A percentile compares a stretch with the other conserved stretches of the same genome.
Conservation (phyloP, 768 basidiomycete species). For the Grammothele lineata region DNA sequence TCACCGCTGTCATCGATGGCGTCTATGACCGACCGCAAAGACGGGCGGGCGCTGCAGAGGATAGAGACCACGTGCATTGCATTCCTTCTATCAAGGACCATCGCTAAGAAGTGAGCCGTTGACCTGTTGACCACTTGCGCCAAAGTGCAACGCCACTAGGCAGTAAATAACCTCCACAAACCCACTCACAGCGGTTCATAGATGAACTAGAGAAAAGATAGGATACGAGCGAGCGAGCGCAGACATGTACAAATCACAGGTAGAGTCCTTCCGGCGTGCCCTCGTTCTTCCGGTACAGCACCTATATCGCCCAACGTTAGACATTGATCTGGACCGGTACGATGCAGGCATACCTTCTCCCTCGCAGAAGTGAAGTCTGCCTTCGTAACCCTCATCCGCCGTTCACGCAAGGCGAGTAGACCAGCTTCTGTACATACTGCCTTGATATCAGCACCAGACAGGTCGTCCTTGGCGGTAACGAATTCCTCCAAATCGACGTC, state of each 20-base stretch:
- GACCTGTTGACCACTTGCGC: too few species aligned
- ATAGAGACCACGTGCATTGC: too few species aligned
- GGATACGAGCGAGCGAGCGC: constrained; percentile 10
- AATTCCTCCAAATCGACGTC: constrained; percentile 97
- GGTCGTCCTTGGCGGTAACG: constrained; percentile 91
- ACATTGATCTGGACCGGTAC: background rate
- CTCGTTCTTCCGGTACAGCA: constrained; percentile 96
- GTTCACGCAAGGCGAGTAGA: constrained; percentile 86
- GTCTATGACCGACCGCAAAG: too few species aligned
- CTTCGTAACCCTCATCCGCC: constrained; percentile 92
- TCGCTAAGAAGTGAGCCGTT: too few species aligned
- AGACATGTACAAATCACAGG: constrained; percentile 38
- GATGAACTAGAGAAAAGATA: constrained; percentile 12
- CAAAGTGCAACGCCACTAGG: too few species aligned
- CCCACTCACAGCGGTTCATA: too few species aligned
- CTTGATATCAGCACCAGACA: constrained; percentile 98
- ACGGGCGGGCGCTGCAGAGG: too few species aligned
- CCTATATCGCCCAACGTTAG: constrained; percentile 34
- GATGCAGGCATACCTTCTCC: constrained; percentile 69
- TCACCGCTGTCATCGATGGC: too few species aligned
- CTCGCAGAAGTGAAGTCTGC: constrained; percentile 85
- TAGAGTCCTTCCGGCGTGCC: constrained; percentile 90
- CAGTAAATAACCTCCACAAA: too few species aligned
- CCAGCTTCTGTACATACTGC: constrained; percentile 99
- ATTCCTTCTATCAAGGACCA: too few species aligned